These are phyloP conservation scores for Dissoconium aciculare DNA, from an alignment of 2,329 filamentous ascomycete genomes.

Conservation along the genomic window DNA sequence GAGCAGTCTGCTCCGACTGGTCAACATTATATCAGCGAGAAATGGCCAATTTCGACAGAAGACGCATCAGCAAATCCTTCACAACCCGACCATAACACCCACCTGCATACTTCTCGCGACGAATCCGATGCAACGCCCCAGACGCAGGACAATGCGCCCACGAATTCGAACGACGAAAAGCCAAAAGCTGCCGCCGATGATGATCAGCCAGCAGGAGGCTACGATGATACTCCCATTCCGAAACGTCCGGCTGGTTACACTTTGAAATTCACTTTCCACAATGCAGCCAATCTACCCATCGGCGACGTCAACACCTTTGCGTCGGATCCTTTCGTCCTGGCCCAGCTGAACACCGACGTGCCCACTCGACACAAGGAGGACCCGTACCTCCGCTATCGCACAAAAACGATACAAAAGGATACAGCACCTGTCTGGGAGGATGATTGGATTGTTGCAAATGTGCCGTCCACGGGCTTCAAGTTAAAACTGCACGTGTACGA, in stretches of 20 bases:
- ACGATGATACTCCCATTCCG: constrained; percentile 64
- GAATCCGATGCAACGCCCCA: constrained; percentile 8
- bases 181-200: constrained; percentile 7
- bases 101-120: no score
- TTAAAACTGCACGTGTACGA: constrained; percentile 82
- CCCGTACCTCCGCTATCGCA: constrained; percentile 57
- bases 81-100: no score
- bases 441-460: constrained; percentile 76
- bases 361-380: constrained; percentile 74
- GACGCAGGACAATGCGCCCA: constrained; percentile 8
- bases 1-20: no score
- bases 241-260: constrained; percentile 60
- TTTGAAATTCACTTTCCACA: constrained; percentile 68
- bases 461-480: constrained; percentile 64
- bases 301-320: constrained; percentile 64
- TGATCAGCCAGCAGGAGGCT: constrained; percentile 55
- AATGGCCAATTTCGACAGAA: no score
- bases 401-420: constrained; percentile 55
- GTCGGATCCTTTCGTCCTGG: constrained; percentile 69
- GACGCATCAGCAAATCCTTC: no score
- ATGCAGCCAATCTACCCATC: constrained; percentile 64
- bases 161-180: constrained; percentile 5
- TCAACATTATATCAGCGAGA: no score
- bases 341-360: constrained; percentile 57
- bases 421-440: constrained; percentile 69